Percentiles rank a stretch among this genome's conserved stretches.
These are phyloP conservation scores for Colletotrichum orbiculare DNA, from an alignment of 2,329 filamentous ascomycete species.

Conservation along the genomic window DNA sequence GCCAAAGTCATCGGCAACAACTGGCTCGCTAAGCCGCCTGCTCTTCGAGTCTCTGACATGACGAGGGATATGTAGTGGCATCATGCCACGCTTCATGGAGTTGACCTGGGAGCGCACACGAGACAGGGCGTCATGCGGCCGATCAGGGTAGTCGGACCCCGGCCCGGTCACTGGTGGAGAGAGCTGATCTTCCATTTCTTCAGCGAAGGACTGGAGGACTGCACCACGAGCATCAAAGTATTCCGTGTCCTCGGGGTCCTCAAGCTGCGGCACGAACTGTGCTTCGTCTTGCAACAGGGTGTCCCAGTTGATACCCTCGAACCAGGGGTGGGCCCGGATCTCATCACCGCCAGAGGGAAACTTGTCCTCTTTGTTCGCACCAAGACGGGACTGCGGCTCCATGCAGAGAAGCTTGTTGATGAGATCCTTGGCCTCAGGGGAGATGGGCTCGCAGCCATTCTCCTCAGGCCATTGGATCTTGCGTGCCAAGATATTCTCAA, in stretches of 20 bases:
- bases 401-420: constrained; percentile 93
- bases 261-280: constrained; percentile 90
- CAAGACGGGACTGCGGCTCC: constrained; percentile 83
- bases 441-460: constrained; percentile 77
- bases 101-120: constrained; percentile 89
- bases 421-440: constrained; percentile 89
- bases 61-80: constrained; percentile 95
- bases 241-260: constrained; percentile 97
- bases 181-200: constrained; percentile 91
- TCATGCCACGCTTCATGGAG: constrained; percentile 88
- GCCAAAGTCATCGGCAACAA: constrained; percentile 91
- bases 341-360: constrained; percentile 88
- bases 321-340: constrained; percentile 91
- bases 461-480: constrained; percentile 94
- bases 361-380: constrained; percentile 86
- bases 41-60: constrained; percentile 93
- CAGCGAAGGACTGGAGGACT: constrained; percentile 89
- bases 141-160: constrained; percentile 82
- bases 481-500: constrained; percentile 93
- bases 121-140: constrained; percentile 94
- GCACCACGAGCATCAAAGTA: constrained; percentile 96
- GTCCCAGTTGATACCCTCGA: constrained; percentile 87
- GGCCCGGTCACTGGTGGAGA: constrained; percentile 78
- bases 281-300: constrained; percentile 93
- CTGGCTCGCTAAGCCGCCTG: constrained; percentile 89